Evolutionary conservation across 768 basidiomycete genomes (phyloP).

Genomic region (Suillus decipiens): DNA sequence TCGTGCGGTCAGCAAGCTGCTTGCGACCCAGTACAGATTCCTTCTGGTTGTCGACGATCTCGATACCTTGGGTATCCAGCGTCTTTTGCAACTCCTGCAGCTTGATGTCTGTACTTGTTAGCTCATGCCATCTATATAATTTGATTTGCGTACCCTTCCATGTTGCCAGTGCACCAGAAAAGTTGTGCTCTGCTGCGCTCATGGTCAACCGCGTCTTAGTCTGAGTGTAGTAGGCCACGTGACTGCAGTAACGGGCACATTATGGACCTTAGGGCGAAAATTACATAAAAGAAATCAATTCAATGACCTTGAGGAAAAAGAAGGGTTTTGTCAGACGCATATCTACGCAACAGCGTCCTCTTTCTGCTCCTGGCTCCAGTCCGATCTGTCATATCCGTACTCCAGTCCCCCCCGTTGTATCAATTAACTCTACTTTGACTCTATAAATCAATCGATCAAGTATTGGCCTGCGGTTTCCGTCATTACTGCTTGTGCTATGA

Average conservation of each 20-base stretch:
- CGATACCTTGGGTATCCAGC: slow-evolving; percentile 89
- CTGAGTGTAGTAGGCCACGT: background rate
- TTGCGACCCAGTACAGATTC: slow-evolving; percentile 94
- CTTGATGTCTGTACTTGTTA: slow-evolving; percentile 65
- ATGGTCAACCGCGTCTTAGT: slow-evolving; percentile 15
- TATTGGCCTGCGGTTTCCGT: too few species aligned
- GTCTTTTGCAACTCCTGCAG: slow-evolving; percentile 90
- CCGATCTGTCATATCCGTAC: too few species aligned
- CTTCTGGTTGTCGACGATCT: slow-evolving; percentile 98
- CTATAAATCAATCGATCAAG: too few species aligned
- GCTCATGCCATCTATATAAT: background rate
- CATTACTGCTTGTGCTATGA: too few species aligned
- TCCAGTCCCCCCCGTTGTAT: too few species aligned
- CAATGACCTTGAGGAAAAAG: too few species aligned
- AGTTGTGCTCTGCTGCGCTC: slow-evolving; percentile 66
- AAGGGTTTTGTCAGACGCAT: too few species aligned
- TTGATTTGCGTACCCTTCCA: slow-evolving; percentile 75
- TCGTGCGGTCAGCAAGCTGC: slow-evolving; percentile 91
- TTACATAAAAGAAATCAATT: too few species aligned
- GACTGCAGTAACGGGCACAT: background rate
- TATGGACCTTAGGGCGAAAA: too few species aligned
- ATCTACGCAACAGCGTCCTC: too few species aligned
- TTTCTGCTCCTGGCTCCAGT: too few species aligned
- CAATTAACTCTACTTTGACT: too few species aligned
- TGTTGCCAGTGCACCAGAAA: slow-evolving; percentile 87